Conservation (phyloP, 2,329 filamentous ascomycete genomes). For the Colletotrichum sansevieriae region DNA sequence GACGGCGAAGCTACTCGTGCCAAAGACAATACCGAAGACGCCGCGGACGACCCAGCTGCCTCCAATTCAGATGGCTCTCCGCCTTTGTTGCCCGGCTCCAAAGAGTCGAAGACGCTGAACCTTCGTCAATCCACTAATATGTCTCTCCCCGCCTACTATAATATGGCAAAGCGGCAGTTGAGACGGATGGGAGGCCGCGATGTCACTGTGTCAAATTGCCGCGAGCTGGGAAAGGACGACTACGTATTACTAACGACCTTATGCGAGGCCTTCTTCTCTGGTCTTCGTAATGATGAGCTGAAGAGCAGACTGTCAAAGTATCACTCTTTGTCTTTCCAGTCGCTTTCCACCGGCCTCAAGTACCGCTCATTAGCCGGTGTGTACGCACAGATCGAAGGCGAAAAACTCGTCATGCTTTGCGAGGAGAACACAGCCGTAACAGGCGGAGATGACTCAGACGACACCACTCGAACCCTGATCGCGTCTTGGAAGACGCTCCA, state of each 20-base stretch:
- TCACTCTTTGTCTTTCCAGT: conserved; percentile 60
- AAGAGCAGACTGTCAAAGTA: conserved; percentile 59
- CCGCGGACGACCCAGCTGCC: conserved; percentile 15
- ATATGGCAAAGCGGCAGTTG: conserved; percentile 62
- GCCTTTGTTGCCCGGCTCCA: background rate
- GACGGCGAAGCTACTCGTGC: conserved; percentile 9
- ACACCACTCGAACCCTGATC: conserved; percentile 54
- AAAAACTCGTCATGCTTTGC: conserved; percentile 63
- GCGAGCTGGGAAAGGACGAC: conserved; percentile 59
- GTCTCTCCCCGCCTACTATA: conserved; percentile 61
- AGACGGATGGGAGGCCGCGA: conserved; percentile 64
- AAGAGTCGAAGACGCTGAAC: conserved; percentile 31
- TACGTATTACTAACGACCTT: conserved; percentile 64
- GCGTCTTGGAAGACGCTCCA: conserved; percentile 62
- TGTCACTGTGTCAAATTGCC: conserved; percentile 60
- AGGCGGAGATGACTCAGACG: conserved; percentile 54
- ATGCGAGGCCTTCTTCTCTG: conserved; percentile 66
- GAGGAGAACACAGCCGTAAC: conserved; percentile 52
- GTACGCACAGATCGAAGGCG: conserved; percentile 68
- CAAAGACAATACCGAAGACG: conserved; percentile 20
- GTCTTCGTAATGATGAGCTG: conserved; percentile 63
- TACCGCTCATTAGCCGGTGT: conserved; percentile 67
- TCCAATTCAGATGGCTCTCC: background rate
- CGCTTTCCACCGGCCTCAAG: conserved; percentile 45
- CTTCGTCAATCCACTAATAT: conserved; percentile 59